phyloP scores from a whole-genome alignment of 2,329 filamentous ascomycete genomes.

The Rhinocladiella mackenziei region DNA sequence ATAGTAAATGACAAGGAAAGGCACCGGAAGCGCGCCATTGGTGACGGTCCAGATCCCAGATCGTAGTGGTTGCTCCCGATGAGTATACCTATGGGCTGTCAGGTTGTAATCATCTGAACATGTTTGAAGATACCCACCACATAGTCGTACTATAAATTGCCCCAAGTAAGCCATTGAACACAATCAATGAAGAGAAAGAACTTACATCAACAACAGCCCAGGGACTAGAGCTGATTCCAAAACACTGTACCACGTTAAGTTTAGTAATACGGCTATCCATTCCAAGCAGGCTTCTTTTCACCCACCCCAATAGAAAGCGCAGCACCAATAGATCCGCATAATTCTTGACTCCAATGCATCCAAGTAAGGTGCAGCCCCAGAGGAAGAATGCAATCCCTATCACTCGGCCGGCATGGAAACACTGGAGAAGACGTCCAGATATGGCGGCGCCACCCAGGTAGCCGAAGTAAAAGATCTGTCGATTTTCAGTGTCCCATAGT shows the following conservation, averaged over 20 bases:
- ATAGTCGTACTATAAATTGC: constrained; percentile 36
- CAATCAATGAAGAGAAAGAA: background rate
- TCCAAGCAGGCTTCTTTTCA: too few species aligned
- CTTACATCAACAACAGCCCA: constrained; percentile 7
- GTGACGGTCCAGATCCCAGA: constrained; percentile 57
- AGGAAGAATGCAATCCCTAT: constrained; percentile 54
- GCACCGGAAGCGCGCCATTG: constrained; percentile 58
- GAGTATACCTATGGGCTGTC: constrained; percentile 51
- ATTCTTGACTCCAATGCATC: constrained; percentile 51
- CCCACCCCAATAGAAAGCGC: constrained; percentile 49
- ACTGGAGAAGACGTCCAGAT: constrained; percentile 30
- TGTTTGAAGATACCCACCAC: constrained; percentile 42
- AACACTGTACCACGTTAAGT: constrained; percentile 1
- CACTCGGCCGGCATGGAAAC: constrained; percentile 40
- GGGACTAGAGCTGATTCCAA: constrained; percentile 6
- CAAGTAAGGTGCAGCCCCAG: constrained; percentile 48
- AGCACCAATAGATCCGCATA: constrained; percentile 53
- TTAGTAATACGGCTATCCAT: background rate
- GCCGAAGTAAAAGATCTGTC: constrained; percentile 47
- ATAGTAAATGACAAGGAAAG: constrained; percentile 50
- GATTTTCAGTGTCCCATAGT: too few species aligned
- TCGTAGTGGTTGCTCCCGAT: constrained; percentile 57
- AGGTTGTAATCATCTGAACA: background rate
- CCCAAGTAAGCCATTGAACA: too few species aligned
- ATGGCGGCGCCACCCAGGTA: constrained; percentile 35